Evolutionary conservation across 257 asterid species (phyloP).

Genomic region (Fraxinus excelsior): DNA sequence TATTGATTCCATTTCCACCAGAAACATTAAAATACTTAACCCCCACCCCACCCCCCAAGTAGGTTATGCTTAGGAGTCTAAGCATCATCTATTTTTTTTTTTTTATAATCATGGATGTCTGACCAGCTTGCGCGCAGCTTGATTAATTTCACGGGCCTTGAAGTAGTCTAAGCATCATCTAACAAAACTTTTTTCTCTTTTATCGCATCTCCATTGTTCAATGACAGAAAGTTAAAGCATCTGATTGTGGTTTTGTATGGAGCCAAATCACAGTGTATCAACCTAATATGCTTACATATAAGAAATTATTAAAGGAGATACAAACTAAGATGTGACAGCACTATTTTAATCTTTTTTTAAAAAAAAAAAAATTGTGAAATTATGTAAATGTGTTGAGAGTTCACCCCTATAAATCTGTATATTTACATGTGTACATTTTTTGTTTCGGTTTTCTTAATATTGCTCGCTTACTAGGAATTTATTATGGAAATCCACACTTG

Average conservation of each 20-base stretch:
- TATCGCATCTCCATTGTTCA: neutral
- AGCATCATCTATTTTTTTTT: conserved; percentile 5
- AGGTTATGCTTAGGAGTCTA: neutral
- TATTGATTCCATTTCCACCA: neutral
- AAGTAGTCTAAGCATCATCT: conserved; percentile 3
- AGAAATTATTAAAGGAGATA: too few species aligned
- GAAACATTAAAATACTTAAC: neutral
- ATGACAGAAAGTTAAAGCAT: neutral
- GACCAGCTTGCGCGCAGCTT: too few species aligned
- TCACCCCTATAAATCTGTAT: neutral
- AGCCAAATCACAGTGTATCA: neutral
- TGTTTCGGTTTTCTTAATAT: too few species aligned
- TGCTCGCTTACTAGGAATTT: neutral
- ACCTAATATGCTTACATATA: neutral
- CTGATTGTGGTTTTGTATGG: neutral
- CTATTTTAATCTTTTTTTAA: too few species aligned
- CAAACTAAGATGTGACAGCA: neutral
- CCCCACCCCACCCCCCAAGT: neutral
- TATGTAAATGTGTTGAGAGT: too few species aligned
- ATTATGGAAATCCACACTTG: conserved; percentile 17
- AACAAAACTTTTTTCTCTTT: neutral
- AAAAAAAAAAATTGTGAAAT: too few species aligned
- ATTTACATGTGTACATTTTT: neutral
- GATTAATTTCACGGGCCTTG: too few species aligned
- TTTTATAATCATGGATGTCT: too few species aligned